Conservation (phyloP, 768 basidiomycete species). For the Serendipita sp. region DNA sequence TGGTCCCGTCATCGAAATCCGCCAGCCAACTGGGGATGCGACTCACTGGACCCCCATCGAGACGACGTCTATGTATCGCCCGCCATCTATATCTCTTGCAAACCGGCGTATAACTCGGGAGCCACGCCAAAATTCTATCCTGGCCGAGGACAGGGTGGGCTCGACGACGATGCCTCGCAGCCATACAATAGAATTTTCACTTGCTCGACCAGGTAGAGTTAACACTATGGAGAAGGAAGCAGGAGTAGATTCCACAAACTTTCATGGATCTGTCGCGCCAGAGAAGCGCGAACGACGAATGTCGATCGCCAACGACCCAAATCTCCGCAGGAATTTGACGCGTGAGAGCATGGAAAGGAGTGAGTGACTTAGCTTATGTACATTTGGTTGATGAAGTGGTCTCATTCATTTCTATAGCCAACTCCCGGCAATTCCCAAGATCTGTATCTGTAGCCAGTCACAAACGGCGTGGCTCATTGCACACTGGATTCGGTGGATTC, state of each 20-base stretch:
- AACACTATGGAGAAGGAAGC: not conserved
- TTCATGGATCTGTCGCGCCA: not conserved
- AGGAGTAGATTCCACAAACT: not conserved
- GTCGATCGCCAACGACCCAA: not conserved
- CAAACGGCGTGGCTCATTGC: not conserved
- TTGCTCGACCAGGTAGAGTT: not conserved
- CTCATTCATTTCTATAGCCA: not conserved
- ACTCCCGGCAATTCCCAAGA: not conserved
- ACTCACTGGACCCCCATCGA: not conserved
- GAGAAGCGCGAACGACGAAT: not conserved
- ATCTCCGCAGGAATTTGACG: not conserved
- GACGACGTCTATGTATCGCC: not conserved
- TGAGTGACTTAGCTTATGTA: not conserved
- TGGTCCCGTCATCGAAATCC: not conserved
- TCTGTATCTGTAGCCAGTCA: conserved; percentile 12
- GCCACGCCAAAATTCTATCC: not conserved
- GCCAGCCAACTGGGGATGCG: not conserved
- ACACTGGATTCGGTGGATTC: conserved; percentile 21
- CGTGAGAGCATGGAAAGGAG: not conserved
- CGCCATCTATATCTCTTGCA: not conserved
- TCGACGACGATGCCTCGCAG: not conserved
- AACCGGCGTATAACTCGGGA: not conserved
- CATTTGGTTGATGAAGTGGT: not conserved
- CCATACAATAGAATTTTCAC: not conserved
- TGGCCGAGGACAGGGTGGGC: not conserved